Base-by-base conservation (phyloP, 106 monocot genomes). In the Apostasia shenzhenica region DNA sequence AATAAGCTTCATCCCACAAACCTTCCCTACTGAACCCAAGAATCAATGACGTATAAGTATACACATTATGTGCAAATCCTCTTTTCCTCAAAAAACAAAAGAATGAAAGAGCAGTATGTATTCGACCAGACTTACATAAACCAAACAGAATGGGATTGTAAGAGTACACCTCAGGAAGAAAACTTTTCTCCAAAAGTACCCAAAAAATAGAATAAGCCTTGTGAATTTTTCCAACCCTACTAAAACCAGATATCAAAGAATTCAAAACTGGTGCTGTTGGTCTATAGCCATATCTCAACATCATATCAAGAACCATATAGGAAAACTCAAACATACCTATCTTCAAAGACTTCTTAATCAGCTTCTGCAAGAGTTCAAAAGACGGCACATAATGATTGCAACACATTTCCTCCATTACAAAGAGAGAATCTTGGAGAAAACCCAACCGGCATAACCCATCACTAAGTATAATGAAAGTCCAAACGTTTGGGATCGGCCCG, bases 121-220 rank as follows among this genome's bases (percentile, higher is more conserved):
- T 69, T 41, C 74, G 70, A 54, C 82, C 79, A 0, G 71, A 71
- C 77, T 82, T 85, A 74, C 81, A 82, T 10, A 89, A 66, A 50
- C 67, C 55, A 43, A 84, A 84, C 67, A 89, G 76, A 77, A 85
- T 80, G 45, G 85, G 64, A 72, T 89, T 89, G 62, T 74, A 84
- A 14, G 76, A 51, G 52, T 69, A 79, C 56, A 82, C 77, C 72
- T 69, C 80, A 43, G 79, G 76, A 67, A 47, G 38, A 59, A 85
- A 80, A 38, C 82, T 76, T 45, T 75, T 78, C 59, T 75, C 71
- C 40, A 77, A n/a, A 46, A 79, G 50, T 44, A 69, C 9, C 42
- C 26, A 70, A 53, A 82, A 82, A 43, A 72, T 72, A 8, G 58
- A 13, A 46, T 71, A 79, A 11, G 88, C 84, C 68, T 80, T 59